These are phyloP conservation scores for Cladosporium velox DNA, from an alignment of 2,329 filamentous ascomycete genomes.

Conservation along the genomic window DNA sequence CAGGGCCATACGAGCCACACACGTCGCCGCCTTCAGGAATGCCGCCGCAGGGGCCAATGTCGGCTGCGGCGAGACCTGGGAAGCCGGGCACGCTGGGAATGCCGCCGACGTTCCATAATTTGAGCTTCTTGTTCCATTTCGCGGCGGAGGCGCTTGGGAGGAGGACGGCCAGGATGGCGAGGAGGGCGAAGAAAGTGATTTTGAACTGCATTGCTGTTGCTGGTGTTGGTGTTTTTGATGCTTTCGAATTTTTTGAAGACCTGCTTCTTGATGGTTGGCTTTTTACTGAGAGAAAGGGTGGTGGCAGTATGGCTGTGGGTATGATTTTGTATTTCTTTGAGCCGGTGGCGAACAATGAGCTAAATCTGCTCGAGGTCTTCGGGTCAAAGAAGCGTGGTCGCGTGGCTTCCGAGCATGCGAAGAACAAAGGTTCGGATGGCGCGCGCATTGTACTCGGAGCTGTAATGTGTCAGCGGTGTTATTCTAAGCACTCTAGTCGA, in stretches of 20 bases:
- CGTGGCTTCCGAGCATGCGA: not conserved
- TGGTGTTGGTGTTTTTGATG: not conserved
- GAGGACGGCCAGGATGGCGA: not conserved
- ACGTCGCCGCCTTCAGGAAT: conserved; percentile 1
- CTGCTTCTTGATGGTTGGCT: not conserved
- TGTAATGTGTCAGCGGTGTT: not conserved
- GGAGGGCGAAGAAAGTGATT: not conserved
- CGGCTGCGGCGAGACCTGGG: not conserved
- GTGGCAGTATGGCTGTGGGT: not conserved
- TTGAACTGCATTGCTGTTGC: conserved; percentile 5
- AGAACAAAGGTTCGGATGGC: not conserved
- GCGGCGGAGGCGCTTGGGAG: conserved; percentile 1
- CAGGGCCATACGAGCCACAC: conserved; percentile 2
- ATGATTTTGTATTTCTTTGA: not conserved
- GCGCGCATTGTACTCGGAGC: not conserved
- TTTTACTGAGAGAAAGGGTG: not conserved
- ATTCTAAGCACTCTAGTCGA: not conserved
- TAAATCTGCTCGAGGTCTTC: not conserved
- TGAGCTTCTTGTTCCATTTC: conserved; percentile 6
- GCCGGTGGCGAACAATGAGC: not conserved
- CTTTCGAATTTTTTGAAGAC: not conserved
- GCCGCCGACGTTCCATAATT: conserved; percentile 10
- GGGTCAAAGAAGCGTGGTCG: not conserved
- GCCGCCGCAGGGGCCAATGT: not conserved
- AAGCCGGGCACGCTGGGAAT: not conserved